Evolutionary conservation across 2,329 filamentous ascomycete species (phyloP).

Genomic region (Trichoderma aggressivum): DNA sequence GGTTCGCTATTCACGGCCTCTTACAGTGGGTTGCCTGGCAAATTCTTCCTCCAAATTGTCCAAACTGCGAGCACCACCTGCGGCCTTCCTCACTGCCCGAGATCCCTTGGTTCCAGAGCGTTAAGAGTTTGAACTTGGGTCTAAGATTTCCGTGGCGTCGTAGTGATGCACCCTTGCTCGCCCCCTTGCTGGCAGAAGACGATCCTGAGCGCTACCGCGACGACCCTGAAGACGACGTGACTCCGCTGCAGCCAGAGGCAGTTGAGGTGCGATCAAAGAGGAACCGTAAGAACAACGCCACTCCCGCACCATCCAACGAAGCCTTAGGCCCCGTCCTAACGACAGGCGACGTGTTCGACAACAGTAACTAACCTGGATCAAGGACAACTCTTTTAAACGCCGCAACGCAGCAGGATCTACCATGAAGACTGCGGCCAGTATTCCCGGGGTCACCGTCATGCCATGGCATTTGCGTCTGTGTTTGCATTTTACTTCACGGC

Average conservation of each 20-base stretch:
- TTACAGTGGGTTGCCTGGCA: slow-evolving; percentile 40
- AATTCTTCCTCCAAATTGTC: slow-evolving; percentile 38
- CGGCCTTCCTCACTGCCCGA: slow-evolving; percentile 36
- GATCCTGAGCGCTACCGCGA: slow-evolving; percentile 28
- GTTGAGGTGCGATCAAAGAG: slow-evolving; percentile 25
- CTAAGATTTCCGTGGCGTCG: slow-evolving; percentile 18
- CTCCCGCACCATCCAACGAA: slow-evolving; percentile 19
- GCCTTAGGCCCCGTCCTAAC: slow-evolving; percentile 9
- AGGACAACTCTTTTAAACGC: not conserved
- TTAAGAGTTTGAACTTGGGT: slow-evolving; percentile 19
- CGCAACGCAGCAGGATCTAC: not conserved
- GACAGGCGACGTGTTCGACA: not conserved
- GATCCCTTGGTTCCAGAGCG: slow-evolving; percentile 33
- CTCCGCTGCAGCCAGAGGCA: slow-evolving; percentile 21
- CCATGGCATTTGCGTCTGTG: not conserved
- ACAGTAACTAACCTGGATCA: slow-evolving; percentile 2
- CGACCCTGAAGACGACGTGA: slow-evolving; percentile 20
- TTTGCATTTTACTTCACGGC: not conserved
- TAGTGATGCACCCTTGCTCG: slow-evolving; percentile 25
- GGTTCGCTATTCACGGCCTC: slow-evolving; percentile 38
- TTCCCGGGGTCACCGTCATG: not conserved
- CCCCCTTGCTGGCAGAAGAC: slow-evolving; percentile 26
- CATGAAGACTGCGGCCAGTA: not conserved
- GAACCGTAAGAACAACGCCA: slow-evolving; percentile 25
- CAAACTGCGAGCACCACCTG: slow-evolving; percentile 38